Base-by-base conservation (phyloP, 2,329 filamentous ascomycete genomes). In the Fonsecaea multimorphosa region DNA sequence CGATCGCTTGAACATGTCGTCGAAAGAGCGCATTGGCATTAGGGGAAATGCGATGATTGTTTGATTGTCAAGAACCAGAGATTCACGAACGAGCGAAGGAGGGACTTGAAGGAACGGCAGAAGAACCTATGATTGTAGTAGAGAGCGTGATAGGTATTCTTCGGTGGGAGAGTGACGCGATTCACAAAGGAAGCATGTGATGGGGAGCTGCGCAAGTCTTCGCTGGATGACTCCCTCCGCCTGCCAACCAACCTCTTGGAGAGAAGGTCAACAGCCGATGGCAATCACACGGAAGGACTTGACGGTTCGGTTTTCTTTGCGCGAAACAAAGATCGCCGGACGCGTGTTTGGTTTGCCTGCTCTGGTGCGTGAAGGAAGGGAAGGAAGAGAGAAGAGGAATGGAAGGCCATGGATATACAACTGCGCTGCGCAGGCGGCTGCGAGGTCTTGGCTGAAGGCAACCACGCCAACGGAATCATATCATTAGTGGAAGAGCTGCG, bases 1-100 rank as follows among this genome's bases (percentile, higher is more conserved):
- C 76, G 93, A 93, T 78, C 92, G 92, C 83, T 93, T 96, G 85
- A 97, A 96, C 92, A 97, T 97, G 80, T 78, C 84, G 82, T 76
- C 75, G 72, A 73, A 73, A 76, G 79, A 64, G 68, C 64, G 62
- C 70, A 69, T 54, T 58, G 61, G 31, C 58, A 60, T 60, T 60
- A 49, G 44, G 44, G 19, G 22, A 69, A 53, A 34, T 54, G 51
- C 66, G 57, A 60, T 40, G 58, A 64, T 69, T 64, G 61, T 67
- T 67, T 67, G 69, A 65, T 74, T 72, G 61, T 68, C 69, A 66
- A 74, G 66, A 67, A 56, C 61, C 65, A 70, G 62, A 63, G 34
- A 72, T 77, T 69, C 74, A 75, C 76, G 74, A 81, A 78, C 79
- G 80, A 83, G 79, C 76, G 79, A 80, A 81, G 79, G 56, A 57